Evolutionary conservation across 768 basidiomycete genomes (phyloP).

Genomic region (Termitomyces sp.): DNA sequence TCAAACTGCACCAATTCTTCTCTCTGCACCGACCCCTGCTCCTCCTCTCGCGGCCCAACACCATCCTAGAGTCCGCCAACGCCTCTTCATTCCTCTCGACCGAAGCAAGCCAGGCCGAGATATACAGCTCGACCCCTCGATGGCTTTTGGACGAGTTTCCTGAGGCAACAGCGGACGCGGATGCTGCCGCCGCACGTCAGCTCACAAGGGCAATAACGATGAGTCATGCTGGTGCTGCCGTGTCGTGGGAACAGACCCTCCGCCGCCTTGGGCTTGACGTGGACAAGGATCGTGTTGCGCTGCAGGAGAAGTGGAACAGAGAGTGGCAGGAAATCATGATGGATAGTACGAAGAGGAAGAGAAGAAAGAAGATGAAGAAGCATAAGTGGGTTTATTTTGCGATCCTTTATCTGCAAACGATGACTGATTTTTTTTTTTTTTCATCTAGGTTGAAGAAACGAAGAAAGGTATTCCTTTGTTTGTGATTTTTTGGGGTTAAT

Average conservation of each 20-base stretch:
- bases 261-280: slow-evolving; percentile 60
- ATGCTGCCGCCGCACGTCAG: slow-evolving; percentile 77
- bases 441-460: slow-evolving; percentile 78
- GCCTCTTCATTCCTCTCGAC: slow-evolving; percentile 14
- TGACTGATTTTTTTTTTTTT: neutral
- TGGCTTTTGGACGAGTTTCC: slow-evolving; percentile 38
- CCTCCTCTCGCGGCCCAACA: slow-evolving; percentile 58
- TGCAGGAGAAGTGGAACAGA: slow-evolving; percentile 51
- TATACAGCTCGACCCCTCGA: slow-evolving; percentile 17
- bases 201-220: slow-evolving; percentile 73
- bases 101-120: slow-evolving; percentile 10
- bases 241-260: slow-evolving; percentile 69
- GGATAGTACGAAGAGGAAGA: slow-evolving; percentile 84
- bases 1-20: slow-evolving; percentile 84
- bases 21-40: slow-evolving; percentile 77
- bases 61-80: slow-evolving; percentile 40
- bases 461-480: slow-evolving; percentile 62
- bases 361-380: slow-evolving; percentile 94
- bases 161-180: slow-evolving; percentile 60
- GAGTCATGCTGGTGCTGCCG: slow-evolving; percentile 55
- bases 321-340: slow-evolving; percentile 62
- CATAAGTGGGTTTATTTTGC: slow-evolving; percentile 69
- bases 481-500: neutral
- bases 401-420: neutral
- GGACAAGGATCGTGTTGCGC: slow-evolving; percentile 42